Conservation (phyloP, 441 rosid genomes). For the Gossypium trilobum region DNA sequence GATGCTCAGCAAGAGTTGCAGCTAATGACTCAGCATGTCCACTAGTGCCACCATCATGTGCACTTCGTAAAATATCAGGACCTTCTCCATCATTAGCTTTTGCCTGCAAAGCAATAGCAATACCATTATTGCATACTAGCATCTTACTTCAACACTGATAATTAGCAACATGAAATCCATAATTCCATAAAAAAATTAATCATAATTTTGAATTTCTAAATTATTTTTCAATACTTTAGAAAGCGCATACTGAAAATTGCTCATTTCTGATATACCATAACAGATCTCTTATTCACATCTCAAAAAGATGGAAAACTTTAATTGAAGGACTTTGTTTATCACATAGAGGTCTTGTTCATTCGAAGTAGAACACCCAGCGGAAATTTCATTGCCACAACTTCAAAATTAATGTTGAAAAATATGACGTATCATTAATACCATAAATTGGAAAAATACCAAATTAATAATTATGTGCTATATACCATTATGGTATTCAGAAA, state of each 20-base stretch:
- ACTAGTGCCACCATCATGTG: conserved; percentile 62
- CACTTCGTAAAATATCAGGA: conserved; percentile 79
- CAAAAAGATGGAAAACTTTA: not conserved
- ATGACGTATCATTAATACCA: not conserved
- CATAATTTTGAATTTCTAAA: not conserved
- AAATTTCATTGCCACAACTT: not conserved
- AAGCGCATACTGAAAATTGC: not conserved
- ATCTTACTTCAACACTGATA: conserved; percentile 3
- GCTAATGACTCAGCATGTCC: conserved; percentile 90
- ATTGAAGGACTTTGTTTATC: not conserved
- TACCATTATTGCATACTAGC: conserved; percentile 2
- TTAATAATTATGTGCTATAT: not conserved
- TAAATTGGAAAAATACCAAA: not conserved
- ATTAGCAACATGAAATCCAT: conserved; percentile 7
- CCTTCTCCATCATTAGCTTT: conserved; percentile 97
- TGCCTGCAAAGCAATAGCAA: conserved; percentile 43
- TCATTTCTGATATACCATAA: not conserved
- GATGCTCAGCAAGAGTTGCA: conserved; percentile 86
- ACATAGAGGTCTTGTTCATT: not conserved
- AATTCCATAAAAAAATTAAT: not conserved
- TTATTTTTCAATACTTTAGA: not conserved
- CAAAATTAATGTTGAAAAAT: not conserved
- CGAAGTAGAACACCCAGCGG: not conserved
- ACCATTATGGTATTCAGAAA: not conserved
- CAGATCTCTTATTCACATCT: not conserved